phyloP scores from a whole-genome alignment of 805 yeast genomes.

The Ogataea saltuana region DNA sequence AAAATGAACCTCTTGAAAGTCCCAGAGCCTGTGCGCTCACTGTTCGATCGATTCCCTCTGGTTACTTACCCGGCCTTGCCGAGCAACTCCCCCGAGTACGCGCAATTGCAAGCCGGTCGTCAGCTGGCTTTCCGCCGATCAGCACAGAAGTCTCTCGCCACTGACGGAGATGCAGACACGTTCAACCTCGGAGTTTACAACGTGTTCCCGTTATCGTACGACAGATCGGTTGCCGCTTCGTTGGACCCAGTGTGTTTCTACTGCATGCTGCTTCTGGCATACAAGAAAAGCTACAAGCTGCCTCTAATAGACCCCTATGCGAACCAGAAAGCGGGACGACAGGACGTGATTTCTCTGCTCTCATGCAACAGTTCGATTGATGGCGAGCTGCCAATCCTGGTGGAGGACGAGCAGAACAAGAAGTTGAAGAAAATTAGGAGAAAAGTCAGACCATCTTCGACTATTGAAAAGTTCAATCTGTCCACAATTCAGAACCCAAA shows the following conservation, averaged over 20 bases:
- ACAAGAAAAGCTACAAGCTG: constrained; percentile 44
- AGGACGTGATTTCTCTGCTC: constrained; percentile 43
- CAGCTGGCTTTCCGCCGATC: constrained; percentile 21
- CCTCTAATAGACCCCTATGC: constrained; percentile 35
- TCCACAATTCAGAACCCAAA: constrained; percentile 34
- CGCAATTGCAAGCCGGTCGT: constrained; percentile 19
- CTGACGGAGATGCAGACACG: constrained; percentile 24
- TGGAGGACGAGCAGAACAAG: constrained; percentile 49
- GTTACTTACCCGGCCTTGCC: constrained; percentile 41
- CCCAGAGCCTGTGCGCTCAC: constrained; percentile 44
- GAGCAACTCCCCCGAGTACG: constrained; percentile 15
- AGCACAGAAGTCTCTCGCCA: neutral
- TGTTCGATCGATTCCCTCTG: constrained; percentile 57
- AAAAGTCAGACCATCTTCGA: constrained; percentile 38
- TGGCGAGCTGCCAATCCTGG: constrained; percentile 53
- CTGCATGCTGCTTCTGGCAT: constrained; percentile 46
- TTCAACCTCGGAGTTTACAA: constrained; percentile 60
- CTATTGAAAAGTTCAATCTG: constrained; percentile 39
- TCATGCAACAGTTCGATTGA: constrained; percentile 52
- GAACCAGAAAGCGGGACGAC: constrained; percentile 10
- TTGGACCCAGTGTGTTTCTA: constrained; percentile 60
- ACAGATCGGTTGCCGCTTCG: constrained; percentile 40
- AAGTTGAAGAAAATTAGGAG: constrained; percentile 32
- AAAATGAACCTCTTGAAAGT: constrained; percentile 25
- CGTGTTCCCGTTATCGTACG: constrained; percentile 36